phyloP scores from a whole-genome alignment of 2,329 filamentous ascomycete genomes.

The Penicillium sp. region DNA sequence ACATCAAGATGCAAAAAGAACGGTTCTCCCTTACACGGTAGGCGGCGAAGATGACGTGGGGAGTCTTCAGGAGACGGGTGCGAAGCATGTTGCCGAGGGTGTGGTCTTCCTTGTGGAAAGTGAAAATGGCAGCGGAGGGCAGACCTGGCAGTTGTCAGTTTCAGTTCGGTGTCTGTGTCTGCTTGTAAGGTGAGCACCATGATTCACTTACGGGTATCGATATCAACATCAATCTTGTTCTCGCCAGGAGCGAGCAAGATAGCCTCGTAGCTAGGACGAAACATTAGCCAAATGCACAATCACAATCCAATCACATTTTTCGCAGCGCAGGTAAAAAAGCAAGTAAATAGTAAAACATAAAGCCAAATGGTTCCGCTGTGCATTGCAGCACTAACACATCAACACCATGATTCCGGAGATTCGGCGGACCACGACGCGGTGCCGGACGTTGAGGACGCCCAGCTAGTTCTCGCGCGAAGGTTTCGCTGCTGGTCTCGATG shows the following conservation, averaged over 20 bases:
- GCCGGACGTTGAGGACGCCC: conserved; percentile 11
- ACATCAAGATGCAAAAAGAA: neutral
- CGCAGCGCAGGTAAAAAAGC: neutral
- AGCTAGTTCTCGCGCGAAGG: conserved; percentile 21
- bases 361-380: too few relatives aligned
- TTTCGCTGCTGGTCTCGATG: conserved; percentile 15
- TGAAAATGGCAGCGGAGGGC: conserved; percentile 93
- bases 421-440: conserved; percentile 2
- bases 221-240: conserved; percentile 88
- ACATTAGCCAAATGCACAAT: conserved; percentile 5
- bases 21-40: conserved; percentile 70
- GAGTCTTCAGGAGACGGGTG: conserved; percentile 81
- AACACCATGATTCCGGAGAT: conserved; percentile 16
- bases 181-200: too few relatives aligned
- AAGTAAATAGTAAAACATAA: neutral
- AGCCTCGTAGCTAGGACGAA: conserved; percentile 76
- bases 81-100: conserved; percentile 89
- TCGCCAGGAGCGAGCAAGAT: conserved; percentile 86
- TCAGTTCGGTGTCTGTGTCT: too few relatives aligned
- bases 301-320: neutral
- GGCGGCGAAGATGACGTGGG: conserved; percentile 84
- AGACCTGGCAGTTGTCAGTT: conserved; percentile 63
- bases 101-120: conserved; percentile 95
- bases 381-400: conserved; percentile 23
- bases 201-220: conserved; percentile 88